These are phyloP conservation scores for Zygosaccharomyces pseudobailii DNA, from an alignment of 1,139 yeast genomes.

Conservation along the genomic window DNA sequence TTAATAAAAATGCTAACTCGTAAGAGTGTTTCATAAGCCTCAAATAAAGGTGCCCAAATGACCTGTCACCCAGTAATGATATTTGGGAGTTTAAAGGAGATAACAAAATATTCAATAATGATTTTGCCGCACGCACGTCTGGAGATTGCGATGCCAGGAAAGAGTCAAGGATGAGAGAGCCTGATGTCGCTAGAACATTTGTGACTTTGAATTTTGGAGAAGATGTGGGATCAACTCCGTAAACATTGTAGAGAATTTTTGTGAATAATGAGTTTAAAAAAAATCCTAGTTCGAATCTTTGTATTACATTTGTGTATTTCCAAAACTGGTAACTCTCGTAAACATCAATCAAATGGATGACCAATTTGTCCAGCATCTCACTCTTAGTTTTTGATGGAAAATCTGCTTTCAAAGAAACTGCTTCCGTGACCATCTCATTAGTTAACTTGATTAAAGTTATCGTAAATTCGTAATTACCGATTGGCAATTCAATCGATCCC, in stretches of 20 bases:
- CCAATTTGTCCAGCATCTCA: conserved; percentile 52
- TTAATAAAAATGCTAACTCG: conserved; percentile 41
- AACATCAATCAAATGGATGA: conserved; percentile 54
- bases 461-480: conserved; percentile 64
- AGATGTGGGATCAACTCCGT: conserved; percentile 50
- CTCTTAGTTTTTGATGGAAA: conserved; percentile 46
- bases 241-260: conserved; percentile 50
- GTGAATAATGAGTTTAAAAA: conserved; percentile 53
- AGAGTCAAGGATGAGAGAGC: conserved; percentile 47
- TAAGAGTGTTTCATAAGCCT: conserved; percentile 37
- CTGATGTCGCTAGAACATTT: conserved; percentile 46
- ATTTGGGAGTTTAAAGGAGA: conserved; percentile 35
- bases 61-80: conserved; percentile 17
- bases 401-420: conserved; percentile 42
- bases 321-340: conserved; percentile 75
- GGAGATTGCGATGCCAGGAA: conserved; percentile 52
- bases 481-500: conserved; percentile 69
- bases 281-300: conserved; percentile 60
- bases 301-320: conserved; percentile 52
- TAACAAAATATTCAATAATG: conserved; percentile 40
- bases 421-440: conserved; percentile 49
- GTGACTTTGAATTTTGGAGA: conserved; percentile 43
- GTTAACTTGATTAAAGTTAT: conserved; percentile 53
- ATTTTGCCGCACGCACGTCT: conserved; percentile 50
- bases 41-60: conserved; percentile 18